Evolutionary conservation across 345 rosid genomes (phyloP), one percentile per base, ranked within the genome.

Genomic region (Sisymbrium altissimum): DNA sequence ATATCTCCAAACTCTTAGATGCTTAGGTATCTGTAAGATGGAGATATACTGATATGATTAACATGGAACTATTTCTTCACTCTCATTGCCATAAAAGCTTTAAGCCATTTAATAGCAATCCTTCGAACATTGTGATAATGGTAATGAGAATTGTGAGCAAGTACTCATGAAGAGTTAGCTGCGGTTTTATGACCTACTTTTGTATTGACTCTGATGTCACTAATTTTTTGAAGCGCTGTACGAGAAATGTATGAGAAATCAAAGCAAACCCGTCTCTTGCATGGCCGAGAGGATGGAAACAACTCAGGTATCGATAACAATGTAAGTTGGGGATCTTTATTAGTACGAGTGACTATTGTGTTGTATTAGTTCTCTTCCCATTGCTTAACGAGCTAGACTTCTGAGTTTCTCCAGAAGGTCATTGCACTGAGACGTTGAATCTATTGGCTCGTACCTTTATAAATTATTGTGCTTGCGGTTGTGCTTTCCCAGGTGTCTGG

Each of bases 241-340:
- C 84, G 97, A 73, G 96, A 90, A 72, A 92, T 96, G 96, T 86
- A 88, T 81, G 98, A 96, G 83, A 82, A 85, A 17, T 43, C 92
- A 83, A 96, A 96, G 94, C 98, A 92, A 84, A 86, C 76, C 63
- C 95, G 93, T 25, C 81, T 85, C 64, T 66, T 83, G 81, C 86
- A 77, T 40, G 90, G 82, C 66, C 86, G 61, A 25, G 84, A 79
- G 46, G 87, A 85, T 76, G 96, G 80, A 73, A 85, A 61, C 66
- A 75, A 72, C 53, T 73, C 85, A 57, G 83, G 77, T 82, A 76
- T 66, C 81, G 86, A 77, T 55, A 81, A 80, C 83, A 85, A 86
- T 78, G 99, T 92, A 90, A 9, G 87, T 70, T 45, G 43, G n/a
- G 11, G 44, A n/a, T n/a, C n/a, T n/a, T n/a, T n/a, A n/a, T n/a